A percentile compares a stretch with the other conserved stretches of the same genome.
phyloP scores from a whole-genome alignment of 2,329 filamentous ascomycete genomes.

The Fusarium graminum region DNA sequence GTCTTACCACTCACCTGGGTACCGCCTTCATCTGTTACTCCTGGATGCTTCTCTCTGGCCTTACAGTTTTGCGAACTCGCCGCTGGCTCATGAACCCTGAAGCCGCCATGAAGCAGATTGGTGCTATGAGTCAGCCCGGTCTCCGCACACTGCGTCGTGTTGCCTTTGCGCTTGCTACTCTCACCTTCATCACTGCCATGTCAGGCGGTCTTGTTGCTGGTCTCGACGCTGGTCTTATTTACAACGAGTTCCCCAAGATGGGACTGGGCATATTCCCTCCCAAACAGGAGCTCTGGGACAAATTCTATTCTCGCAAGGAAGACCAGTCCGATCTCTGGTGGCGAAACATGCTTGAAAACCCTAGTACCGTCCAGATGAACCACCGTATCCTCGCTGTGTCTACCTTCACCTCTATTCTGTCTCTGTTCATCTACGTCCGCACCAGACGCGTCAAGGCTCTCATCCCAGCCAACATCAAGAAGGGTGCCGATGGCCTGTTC shows the following conservation, averaged over 20 bases:
- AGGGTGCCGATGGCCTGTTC: constrained; percentile 82
- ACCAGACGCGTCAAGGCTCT: constrained; percentile 68
- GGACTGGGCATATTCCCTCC: constrained; percentile 86
- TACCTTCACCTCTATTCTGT: constrained; percentile 84
- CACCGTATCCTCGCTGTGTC: constrained; percentile 92
- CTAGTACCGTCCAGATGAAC: constrained; percentile 93
- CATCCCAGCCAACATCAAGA: constrained; percentile 73
- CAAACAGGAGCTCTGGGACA: constrained; percentile 83
- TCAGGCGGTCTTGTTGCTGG: constrained; percentile 95
- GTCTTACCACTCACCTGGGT: constrained; percentile 88
- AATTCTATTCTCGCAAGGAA: constrained; percentile 83
- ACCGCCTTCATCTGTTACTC: constrained; percentile 94
- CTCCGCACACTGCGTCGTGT: constrained; percentile 80
- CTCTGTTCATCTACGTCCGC: constrained; percentile 84
- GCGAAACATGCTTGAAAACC: constrained; percentile 98
- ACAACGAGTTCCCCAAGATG: constrained; percentile 99
- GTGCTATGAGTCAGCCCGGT: constrained; percentile 73
- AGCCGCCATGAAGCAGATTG: constrained; percentile 70
- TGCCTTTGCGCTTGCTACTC: constrained; percentile 75
- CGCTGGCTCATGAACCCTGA: constrained; percentile 76
- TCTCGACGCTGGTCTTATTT: constrained; percentile 95
- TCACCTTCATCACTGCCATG: constrained; percentile 92
- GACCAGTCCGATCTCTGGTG: constrained; percentile 90
- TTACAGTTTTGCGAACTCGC: constrained; percentile 84
- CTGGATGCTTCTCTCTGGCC: constrained; percentile 92